Base-by-base conservation (phyloP, 176 grass and related monocot species). In the Aegilops sharonensis region DNA sequence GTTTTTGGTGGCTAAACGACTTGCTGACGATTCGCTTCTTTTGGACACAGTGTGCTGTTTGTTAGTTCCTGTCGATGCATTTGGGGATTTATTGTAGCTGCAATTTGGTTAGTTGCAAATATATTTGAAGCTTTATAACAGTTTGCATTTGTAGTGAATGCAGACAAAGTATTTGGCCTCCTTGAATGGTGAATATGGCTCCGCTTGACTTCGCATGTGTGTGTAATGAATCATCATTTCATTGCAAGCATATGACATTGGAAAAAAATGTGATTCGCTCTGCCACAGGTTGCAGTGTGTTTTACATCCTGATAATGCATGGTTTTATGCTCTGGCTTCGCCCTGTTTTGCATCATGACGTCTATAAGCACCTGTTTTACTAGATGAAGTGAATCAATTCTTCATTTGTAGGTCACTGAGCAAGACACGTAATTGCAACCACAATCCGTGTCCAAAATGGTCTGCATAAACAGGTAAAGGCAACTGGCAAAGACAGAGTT, bases 391-490 rank as follows among this genome's bases (percentile, higher is more conserved):
- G 59, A 21, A 52, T 78, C 68, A 40, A 6, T 87, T 85, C 50
- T 87, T 85, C 42, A 43, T 88, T 92, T 72, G 67, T 81, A 95
- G 91, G 92, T 88, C 59, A 92, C 77, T 67, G 88, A 89, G 34
- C 87, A 73, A 63, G 84, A 95, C 93, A 85, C 72, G 21, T 95
- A 88, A 94, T 92, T 88, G 90, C 93, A 10, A 90, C 91, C 65
- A 89, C 85, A 45, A 78, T 94, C 48, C 83, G 35, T 43, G 88
- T 90, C 14, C 82, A 86, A 78, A 94, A 94, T 50, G 96, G 91
- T 42, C 75, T 88, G 81, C 85, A 93, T 81, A 98, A 94, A 80
- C 91, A 98, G 88, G 95, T 92, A 23, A 30, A 0, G 48, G 12
- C 48, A 50, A 50, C 48, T 50, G 48, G 48, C 48, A 50, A 50